phyloP scores from a whole-genome alignment of 2,329 filamentous ascomycete species.

The Knufia fluminis region DNA sequence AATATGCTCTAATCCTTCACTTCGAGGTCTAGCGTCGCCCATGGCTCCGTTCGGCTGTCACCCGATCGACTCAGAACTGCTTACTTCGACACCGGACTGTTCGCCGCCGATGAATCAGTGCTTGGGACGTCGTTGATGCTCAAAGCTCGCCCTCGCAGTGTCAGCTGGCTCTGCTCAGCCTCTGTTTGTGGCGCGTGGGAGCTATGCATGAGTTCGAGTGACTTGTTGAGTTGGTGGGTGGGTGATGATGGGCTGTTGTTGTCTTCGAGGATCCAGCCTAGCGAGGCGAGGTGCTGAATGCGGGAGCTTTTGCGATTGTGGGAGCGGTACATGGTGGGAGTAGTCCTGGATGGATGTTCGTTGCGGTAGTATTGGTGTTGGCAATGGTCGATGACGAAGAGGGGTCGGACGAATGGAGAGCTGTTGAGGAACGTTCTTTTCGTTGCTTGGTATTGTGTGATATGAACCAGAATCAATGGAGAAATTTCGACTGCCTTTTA shows the following conservation, averaged over 20 bases:
- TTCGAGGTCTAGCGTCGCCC: neutral
- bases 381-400: too few species aligned
- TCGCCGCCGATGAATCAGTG: neutral
- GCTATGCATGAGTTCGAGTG: neutral
- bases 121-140: neutral
- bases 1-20: neutral
- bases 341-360: neutral
- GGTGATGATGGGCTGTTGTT: neutral
- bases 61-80: too few species aligned
- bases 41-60: neutral
- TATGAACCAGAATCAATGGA: too few species aligned
- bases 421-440: too few species aligned
- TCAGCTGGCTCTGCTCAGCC: neutral
- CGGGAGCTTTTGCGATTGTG: conserved; percentile 5
- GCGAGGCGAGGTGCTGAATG: conserved; percentile 5
- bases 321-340: neutral
- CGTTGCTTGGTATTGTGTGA: too few species aligned
- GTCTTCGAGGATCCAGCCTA: conserved; percentile 8
- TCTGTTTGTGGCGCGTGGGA: neutral
- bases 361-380: neutral
- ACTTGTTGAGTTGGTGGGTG: neutral
- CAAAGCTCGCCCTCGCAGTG: neutral
- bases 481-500: too few species aligned
- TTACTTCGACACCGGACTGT: neutral
- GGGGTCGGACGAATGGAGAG: too few species aligned